Conservation (phyloP, 2,329 filamentous ascomycete species). For the Aspergillus chevalieri region DNA sequence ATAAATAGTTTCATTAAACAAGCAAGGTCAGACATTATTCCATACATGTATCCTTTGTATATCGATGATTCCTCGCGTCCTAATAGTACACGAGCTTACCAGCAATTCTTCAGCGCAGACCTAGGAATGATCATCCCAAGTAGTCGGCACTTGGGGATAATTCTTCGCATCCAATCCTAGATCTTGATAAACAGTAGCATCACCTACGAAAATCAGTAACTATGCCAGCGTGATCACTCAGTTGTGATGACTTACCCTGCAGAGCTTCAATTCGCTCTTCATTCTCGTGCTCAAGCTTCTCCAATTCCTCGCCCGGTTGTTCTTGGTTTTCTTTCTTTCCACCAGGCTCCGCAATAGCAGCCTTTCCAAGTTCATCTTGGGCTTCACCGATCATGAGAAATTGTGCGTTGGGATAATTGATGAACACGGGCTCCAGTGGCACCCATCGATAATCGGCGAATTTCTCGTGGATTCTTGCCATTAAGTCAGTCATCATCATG, state of each 20-base stretch:
- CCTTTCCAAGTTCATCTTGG: constrained; percentile 28
- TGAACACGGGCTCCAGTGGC: constrained; percentile 63
- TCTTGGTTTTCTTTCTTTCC: constrained; percentile 52
- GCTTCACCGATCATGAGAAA: constrained; percentile 67
- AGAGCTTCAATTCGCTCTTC: constrained; percentile 58
- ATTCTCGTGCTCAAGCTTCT: constrained; percentile 71
- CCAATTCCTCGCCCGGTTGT: constrained; percentile 63
- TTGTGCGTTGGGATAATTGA: constrained; percentile 70
- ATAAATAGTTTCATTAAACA: too few relatives aligned
- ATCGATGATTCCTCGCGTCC: background rate
- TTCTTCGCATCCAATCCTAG: constrained; percentile 54
- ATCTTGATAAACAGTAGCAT: constrained; percentile 57
- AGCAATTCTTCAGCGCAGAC: background rate
- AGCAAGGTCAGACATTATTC: too few relatives aligned
- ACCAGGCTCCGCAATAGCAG: constrained; percentile 26
- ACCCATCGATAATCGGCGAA: constrained; percentile 71
- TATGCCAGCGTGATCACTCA: background rate
- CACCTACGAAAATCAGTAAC: constrained; percentile 35
- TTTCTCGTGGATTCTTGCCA: constrained; percentile 57
- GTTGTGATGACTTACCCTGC: constrained; percentile 36
- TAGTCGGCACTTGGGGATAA: constrained; percentile 58
- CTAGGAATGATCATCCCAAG: constrained; percentile 40
- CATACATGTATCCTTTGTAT: too few relatives aligned
- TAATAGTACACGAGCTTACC: background rate
- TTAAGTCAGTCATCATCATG: background rate